phyloP scores from a whole-genome alignment of 805 yeast genomes.

The Metschnikowia matae region DNA sequence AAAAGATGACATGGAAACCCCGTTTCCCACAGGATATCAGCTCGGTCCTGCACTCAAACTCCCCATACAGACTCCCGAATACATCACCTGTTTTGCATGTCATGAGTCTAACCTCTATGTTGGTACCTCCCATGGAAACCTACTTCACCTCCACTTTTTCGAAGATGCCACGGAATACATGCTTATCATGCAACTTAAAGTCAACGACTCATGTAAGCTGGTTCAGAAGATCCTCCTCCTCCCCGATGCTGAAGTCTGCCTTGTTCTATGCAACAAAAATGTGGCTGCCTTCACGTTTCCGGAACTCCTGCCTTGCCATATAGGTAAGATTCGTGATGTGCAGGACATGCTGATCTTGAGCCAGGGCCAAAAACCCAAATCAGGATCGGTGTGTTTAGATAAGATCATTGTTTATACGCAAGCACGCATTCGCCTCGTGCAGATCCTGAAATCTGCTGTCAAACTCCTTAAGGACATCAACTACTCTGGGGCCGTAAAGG shows the following conservation, averaged over 20 bases:
- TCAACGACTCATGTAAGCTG: slow-evolving; percentile 9
- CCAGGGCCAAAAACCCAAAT: slow-evolving; percentile 11
- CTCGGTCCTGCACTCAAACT: slow-evolving; percentile 10
- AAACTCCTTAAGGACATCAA: slow-evolving; percentile 33
- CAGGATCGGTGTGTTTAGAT: slow-evolving; percentile 15
- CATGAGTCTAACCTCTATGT: slow-evolving; percentile 32
- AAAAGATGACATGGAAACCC: background rate
- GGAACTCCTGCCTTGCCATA: slow-evolving; percentile 34
- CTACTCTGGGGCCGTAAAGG: slow-evolving; percentile 26
- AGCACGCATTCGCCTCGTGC: slow-evolving; percentile 30
- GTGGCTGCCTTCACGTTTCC: slow-evolving; percentile 31
- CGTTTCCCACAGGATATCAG: slow-evolving; percentile 10
- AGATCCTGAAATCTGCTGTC: slow-evolving; percentile 23
- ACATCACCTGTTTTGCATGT: slow-evolving; percentile 21
- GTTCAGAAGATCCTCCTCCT: slow-evolving; percentile 26
- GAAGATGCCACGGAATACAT: slow-evolving; percentile 37
- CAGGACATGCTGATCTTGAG: slow-evolving; percentile 27
- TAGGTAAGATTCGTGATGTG: slow-evolving; percentile 35
- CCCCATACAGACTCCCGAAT: slow-evolving; percentile 6
- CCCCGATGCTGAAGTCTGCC: slow-evolving; percentile 22
- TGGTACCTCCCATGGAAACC: slow-evolving; percentile 33
- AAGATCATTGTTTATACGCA: slow-evolving; percentile 30
- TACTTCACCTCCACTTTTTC: slow-evolving; percentile 38
- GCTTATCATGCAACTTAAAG: slow-evolving; percentile 22
- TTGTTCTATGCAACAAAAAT: slow-evolving; percentile 26